Evolutionary conservation across 768 basidiomycete genomes (phyloP).

Genomic region (Naganishia kalamii): DNA sequence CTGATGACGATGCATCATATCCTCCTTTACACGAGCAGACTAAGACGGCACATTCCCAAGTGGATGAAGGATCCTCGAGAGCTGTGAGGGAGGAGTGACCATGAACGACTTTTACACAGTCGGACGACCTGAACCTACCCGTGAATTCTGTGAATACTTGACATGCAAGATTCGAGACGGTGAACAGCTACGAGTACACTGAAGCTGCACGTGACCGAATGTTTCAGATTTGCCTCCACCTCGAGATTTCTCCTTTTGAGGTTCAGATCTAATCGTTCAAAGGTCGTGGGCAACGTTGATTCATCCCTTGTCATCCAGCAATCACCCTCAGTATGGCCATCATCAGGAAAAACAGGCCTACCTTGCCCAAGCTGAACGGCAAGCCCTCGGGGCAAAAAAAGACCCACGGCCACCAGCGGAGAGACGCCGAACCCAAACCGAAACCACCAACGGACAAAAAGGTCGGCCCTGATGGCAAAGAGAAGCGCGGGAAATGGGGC

Average conservation of each 20-base stretch:
- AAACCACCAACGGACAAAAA: background rate
- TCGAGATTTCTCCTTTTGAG: background rate
- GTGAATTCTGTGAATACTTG: too few species aligned
- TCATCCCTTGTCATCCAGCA: too few species aligned
- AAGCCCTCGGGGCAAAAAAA: conserved; percentile 4
- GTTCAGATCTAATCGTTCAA: background rate
- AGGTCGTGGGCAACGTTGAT: background rate
- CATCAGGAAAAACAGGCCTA: background rate
- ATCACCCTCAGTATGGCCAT: background rate
- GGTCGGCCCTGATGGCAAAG: background rate
- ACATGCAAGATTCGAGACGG: too few species aligned
- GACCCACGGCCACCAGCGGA: background rate
- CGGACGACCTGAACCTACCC: too few species aligned
- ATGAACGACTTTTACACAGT: too few species aligned
- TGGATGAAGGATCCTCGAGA: too few species aligned
- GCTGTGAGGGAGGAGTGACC: too few species aligned
- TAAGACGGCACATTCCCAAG: too few species aligned
- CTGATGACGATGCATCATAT: too few species aligned
- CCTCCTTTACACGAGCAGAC: too few species aligned
- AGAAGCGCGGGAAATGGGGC: conserved; percentile 8
- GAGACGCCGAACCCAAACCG: background rate
- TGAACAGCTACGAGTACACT: too few species aligned
- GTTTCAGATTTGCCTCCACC: conserved; percentile 14
- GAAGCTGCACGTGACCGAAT: conserved; percentile 16
- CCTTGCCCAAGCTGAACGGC: conserved; percentile 13